Conservation (phyloP, 805 yeast genomes). For the Cyberlindnera euphorbiiphila region DNA sequence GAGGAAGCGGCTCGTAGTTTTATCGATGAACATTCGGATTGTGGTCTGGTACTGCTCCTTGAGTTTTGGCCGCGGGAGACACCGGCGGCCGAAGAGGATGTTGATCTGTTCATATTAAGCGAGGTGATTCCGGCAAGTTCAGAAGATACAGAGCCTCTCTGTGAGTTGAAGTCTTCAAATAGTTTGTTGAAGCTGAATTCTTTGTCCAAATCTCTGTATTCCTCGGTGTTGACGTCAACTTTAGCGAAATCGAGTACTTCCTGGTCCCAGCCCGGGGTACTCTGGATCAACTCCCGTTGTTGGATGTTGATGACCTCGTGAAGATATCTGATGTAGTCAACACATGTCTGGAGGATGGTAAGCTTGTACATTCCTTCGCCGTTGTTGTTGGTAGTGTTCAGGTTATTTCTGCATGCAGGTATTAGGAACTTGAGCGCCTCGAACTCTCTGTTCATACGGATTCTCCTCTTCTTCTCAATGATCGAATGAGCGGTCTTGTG, state of each 20-base stretch:
- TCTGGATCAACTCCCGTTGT: slow-evolving; percentile 37
- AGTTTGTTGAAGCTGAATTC: slow-evolving; percentile 45
- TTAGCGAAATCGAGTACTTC: slow-evolving; percentile 41
- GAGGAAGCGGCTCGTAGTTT: slow-evolving; percentile 6
- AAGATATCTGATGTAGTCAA: slow-evolving; percentile 70
- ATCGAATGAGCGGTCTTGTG: slow-evolving; percentile 65
- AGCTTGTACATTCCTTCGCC: slow-evolving; percentile 73
- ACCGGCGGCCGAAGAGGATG: not conserved
- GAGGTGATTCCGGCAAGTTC: too few relatives aligned
- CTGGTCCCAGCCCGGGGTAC: slow-evolving; percentile 20
- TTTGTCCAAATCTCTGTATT: slow-evolving; percentile 53
- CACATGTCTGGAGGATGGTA: slow-evolving; percentile 77
- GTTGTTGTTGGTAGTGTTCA: slow-evolving; percentile 21
- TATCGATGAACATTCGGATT: not conserved
- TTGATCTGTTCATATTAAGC: not conserved
- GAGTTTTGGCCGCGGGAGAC: too few relatives aligned
- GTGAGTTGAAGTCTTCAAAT: slow-evolving; percentile 15
- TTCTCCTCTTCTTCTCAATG: slow-evolving; percentile 74
- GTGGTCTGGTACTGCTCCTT: not conserved
- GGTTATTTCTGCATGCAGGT: slow-evolving; percentile 65
- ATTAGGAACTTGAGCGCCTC: slow-evolving; percentile 73
- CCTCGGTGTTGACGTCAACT: slow-evolving; percentile 55
- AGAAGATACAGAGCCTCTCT: too few relatives aligned
- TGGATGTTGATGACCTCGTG: slow-evolving; percentile 55
- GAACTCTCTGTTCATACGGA: slow-evolving; percentile 77